phyloP scores from a whole-genome alignment of 2,329 filamentous ascomycete species.

The Beauveria pseudobassiana region DNA sequence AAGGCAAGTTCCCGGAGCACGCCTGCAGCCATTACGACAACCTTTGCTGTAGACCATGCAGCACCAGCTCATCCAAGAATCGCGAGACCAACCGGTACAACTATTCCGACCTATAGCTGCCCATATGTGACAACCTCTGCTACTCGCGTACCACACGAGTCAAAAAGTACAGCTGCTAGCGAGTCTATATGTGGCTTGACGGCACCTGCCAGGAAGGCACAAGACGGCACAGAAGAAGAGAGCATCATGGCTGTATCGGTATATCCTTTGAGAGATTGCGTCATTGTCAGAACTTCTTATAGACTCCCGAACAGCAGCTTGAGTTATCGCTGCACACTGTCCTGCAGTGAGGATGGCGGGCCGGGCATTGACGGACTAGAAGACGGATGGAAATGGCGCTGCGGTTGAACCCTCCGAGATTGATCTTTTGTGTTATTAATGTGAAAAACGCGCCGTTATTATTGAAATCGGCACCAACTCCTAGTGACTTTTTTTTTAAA shows the following conservation, averaged over 20 bases:
- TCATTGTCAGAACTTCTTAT: conserved; percentile 5
- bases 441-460: neutral
- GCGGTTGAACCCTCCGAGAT: neutral
- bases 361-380: neutral
- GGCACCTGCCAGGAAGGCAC: neutral
- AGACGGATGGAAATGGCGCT: conserved; percentile 11
- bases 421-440: neutral
- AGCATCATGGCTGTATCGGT: neutral
- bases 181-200: neutral
- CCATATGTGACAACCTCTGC: neutral
- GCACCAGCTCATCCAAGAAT: neutral
- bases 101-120: neutral
- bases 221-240: neutral
- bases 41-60: neutral
- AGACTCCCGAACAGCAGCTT: neutral
- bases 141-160: neutral
- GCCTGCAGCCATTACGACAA: neutral
- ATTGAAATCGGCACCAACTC: neutral
- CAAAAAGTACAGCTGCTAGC: neutral
- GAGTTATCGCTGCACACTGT: neutral
- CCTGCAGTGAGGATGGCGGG: conserved; percentile 4
- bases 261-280: neutral
- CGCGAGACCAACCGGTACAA: neutral
- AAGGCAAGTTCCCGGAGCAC: neutral
- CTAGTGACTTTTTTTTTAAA: neutral